Evolutionary conservation across 2,329 filamentous ascomycete species (phyloP).

Genomic region (Onygenales sp.): DNA sequence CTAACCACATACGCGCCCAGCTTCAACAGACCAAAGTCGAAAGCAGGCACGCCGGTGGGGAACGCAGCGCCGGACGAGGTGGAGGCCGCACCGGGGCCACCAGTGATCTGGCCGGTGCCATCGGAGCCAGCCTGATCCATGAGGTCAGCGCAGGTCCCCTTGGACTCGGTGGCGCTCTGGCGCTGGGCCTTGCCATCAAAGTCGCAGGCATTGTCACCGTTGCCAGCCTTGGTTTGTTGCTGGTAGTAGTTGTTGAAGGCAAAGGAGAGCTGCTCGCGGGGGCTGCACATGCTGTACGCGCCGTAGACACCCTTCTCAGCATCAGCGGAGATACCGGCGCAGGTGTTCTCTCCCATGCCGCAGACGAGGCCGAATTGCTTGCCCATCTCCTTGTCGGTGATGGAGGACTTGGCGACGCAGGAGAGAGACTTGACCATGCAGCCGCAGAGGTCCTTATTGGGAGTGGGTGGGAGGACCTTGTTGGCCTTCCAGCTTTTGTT

Average conservation of each 20-base stretch:
- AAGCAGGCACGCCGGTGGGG: no score
- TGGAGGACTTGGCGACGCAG: constrained; percentile 55
- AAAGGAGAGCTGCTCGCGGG: constrained; percentile 34
- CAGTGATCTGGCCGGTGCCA: constrained; percentile 29
- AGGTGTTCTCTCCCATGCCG: constrained; percentile 26
- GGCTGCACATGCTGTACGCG: constrained; percentile 37
- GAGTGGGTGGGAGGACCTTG: constrained; percentile 64
- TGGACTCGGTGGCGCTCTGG: constrained; percentile 23
- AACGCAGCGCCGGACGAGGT: constrained; percentile 15
- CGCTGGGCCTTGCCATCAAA: constrained; percentile 33
- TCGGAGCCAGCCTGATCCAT: constrained; percentile 31
- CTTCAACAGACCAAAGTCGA: constrained; percentile 25
- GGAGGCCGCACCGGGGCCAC: constrained; percentile 10
- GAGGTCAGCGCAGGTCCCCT: constrained; percentile 27
- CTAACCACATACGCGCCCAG: constrained; percentile 32
- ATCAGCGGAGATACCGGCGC: constrained; percentile 30
- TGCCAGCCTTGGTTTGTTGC: constrained; percentile 24
- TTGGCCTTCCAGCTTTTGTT: constrained; percentile 61
- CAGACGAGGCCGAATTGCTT: constrained; percentile 53
- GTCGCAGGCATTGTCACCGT: constrained; percentile 29
- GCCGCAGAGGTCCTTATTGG: constrained; percentile 67
- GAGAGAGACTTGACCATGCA: constrained; percentile 72
- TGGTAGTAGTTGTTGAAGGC: constrained; percentile 36
- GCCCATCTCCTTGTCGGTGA: constrained; percentile 51
- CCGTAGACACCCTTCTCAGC: constrained; percentile 34